Evolutionary conservation across 805 yeast species (phyloP).

Genomic region (Tetrapisispora namnaoensis): DNA sequence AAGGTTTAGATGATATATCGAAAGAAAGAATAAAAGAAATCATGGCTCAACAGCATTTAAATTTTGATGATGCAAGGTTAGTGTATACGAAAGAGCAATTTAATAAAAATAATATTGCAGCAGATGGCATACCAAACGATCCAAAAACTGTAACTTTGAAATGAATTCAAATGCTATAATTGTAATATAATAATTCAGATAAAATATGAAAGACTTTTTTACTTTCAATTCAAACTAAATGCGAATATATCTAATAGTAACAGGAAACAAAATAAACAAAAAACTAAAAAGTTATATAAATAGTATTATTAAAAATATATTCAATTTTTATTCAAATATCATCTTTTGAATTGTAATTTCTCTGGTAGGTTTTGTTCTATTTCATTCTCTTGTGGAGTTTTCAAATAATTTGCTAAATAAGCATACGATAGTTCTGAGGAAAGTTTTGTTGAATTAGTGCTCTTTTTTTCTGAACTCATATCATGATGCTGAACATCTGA

Average conservation of each 20-base stretch:
- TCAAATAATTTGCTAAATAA: constrained; percentile 32
- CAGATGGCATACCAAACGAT: constrained; percentile 59
- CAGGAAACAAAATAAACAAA: not conserved
- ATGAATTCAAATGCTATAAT: not conserved
- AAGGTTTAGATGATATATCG: constrained; percentile 51
- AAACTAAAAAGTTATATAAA: not conserved
- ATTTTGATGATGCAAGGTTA: constrained; percentile 64
- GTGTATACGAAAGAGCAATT: constrained; percentile 39
- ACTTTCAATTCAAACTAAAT: no score
- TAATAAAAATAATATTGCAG: constrained; percentile 43
- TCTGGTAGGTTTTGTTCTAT: constrained; percentile 7
- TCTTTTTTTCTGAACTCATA: not conserved
- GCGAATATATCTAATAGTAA: not conserved
- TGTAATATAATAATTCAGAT: no score
- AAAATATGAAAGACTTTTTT: no score
- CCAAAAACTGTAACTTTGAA: constrained; percentile 49
- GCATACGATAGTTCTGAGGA: constrained; percentile 34
- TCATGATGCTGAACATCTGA: not conserved
- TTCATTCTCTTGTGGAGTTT: constrained; percentile 4
- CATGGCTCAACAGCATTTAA: constrained; percentile 42
- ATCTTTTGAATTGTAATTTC: not conserved
- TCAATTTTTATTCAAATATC: not conserved
- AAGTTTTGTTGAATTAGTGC: constrained; percentile 2
- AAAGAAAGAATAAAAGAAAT: constrained; percentile 41
- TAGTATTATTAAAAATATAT: no score